These are phyloP conservation scores for Cryptomeria japonica DNA, from an alignment of 75 land plant species.

Conservation along the genomic window DNA sequence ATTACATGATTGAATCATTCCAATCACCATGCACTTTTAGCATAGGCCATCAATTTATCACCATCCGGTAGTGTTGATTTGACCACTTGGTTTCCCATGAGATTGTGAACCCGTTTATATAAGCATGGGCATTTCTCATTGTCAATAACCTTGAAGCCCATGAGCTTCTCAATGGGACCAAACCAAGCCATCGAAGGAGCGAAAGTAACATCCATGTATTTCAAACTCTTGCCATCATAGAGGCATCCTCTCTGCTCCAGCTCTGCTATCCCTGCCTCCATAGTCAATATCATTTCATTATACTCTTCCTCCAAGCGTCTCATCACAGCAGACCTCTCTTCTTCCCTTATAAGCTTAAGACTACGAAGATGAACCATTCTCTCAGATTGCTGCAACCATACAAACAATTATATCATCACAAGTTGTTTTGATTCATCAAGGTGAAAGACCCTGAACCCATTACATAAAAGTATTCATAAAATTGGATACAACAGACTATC, in stretches of 20 bases:
- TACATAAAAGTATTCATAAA: neutral
- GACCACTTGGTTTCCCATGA: neutral
- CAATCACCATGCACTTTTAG: neutral
- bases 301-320: neutral
- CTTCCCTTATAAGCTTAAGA: neutral
- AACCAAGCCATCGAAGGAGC: neutral
- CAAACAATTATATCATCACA: neutral
- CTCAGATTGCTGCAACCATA: neutral
- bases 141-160: neutral
- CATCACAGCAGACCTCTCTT: neutral
- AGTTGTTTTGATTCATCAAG: too few relatives aligned
- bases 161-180: neutral
- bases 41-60: neutral
- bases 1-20: too few relatives aligned
- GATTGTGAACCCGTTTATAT: neutral
- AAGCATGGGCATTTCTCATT: neutral
- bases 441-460: too few relatives aligned
- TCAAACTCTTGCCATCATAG: neutral
- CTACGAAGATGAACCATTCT: neutral
- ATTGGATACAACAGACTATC: slow-evolving; percentile 27
- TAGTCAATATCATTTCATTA: neutral
- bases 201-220: neutral
- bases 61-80: neutral
- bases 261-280: neutral
- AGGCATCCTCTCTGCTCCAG: neutral